Base-by-base conservation (phyloP, 2,329 filamentous ascomycete genomes). In the Calcarisporium arbuscula region DNA sequence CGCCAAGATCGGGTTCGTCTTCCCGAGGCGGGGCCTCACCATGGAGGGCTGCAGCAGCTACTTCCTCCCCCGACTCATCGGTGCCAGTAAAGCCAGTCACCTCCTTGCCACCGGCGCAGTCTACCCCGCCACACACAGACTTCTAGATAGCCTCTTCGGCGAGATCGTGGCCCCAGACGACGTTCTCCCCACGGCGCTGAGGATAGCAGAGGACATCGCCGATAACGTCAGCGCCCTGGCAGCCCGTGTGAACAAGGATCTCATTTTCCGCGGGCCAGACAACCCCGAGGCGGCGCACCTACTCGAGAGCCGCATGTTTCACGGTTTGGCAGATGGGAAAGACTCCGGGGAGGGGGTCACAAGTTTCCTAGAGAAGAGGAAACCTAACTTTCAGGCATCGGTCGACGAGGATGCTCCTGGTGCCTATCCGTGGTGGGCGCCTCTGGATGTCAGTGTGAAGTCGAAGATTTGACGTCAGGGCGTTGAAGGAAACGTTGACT, bases 1-100 rank as follows among this genome's bases (percentile, higher is more conserved):
- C 9, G 78, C 81, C 3, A 82, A 82, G 51, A 72, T 87, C 42
- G 83, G 82, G 34, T 85, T 87, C 52, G 81, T 86, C 14, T 89
- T 88, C 55, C 68, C 72, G 17, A 72, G 81, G 18, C 69, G 82
- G 28, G 83, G 82, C 2, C 67, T 88, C 48, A 68, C 77, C 39
- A 80, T 84, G 73, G 84, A 89, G 57, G 82, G 80, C 1, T 80
- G 74, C 50, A 77, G 71, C 32, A 80, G 75, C 8, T 88, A 73
- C 57, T 88, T 85, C 63, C 65, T 88, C 22, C 82, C 83, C 3
- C 71, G 80, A 0, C 64, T 87, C 18, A 70, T 87, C 40, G 83
- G 84, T 38, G 64, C 71, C 36, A 71, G 70, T 11, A 69, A 72
- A 43, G 80, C 82, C 1, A 60, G 81, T 53, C 74, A 81, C 49